Base-by-base conservation (phyloP, 495 filamentous ascomycete species). In the Cercophora scortea region DNA sequence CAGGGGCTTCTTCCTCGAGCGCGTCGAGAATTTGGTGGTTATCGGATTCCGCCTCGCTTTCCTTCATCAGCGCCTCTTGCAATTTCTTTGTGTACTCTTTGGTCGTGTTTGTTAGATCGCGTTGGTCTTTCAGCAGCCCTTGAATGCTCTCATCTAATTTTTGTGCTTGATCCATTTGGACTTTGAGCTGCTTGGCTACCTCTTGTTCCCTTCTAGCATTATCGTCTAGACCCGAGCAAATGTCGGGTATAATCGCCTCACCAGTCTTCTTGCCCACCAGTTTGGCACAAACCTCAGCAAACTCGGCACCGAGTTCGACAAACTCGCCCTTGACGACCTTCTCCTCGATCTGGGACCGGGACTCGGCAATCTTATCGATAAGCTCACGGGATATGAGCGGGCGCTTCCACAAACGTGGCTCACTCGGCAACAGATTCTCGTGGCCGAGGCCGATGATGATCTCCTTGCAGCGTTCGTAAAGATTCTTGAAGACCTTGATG, bases 401-500 rank as follows among this genome's bases (percentile, higher is more conserved):
- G 13, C 50, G 32, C 15, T 18, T 18, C 49, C 49, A 51, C 40
- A 51, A 18, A 13, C 19, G 18, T 33, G 49, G 49, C n/a, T 45
- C 18, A 32, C 11, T n/a, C 13, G 39, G 38, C 12, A 45, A 15
- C 44, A 15, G n/a, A 15, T 33, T 25, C 43, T 16, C 12, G 8
- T 34, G 41, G 43, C 19, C 39, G 32, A 47, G 49, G 15, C 32
- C 39, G 7, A 19, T 51, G 2, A 51, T 41, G 8, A 45, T 44
- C 19, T 51, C 19, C 12, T 16, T 51, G 25, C 18, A 11, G 38
- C 25, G 18, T n/a, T 43, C 35, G 25, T 46, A 47, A 18, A 32
- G 15, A 2, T 33, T 19, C 15, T 45, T 34, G 16, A 52, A 52
- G 8, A 47, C 42, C n/a, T 47, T 35, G 42, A 35, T 19, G 35